phyloP scores from a whole-genome alignment of 805 yeast genomes.

The Ogataea chonburiensis region DNA sequence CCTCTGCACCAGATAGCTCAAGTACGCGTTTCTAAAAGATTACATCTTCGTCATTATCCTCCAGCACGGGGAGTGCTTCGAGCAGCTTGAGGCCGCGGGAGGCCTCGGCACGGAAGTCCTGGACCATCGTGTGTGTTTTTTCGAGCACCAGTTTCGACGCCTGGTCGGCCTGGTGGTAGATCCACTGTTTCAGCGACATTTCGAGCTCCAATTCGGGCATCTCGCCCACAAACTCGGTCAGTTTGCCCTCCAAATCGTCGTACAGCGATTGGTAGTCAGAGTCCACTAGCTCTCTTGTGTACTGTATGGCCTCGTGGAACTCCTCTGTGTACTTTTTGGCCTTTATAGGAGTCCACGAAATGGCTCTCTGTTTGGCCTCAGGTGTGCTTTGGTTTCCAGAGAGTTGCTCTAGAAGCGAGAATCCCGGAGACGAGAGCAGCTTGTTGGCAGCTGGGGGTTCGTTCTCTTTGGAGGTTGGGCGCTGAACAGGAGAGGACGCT shows the following conservation, averaged over 20 bases:
- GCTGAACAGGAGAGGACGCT: too few species aligned
- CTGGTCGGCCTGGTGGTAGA: constrained; percentile 51
- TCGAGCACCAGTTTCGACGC: constrained; percentile 49
- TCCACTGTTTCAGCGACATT: constrained; percentile 74
- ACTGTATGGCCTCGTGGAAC: constrained; percentile 33
- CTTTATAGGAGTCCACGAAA: constrained; percentile 1
- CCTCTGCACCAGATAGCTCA: constrained; percentile 9
- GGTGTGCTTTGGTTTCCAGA: constrained; percentile 24
- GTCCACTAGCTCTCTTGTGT: constrained; percentile 27
- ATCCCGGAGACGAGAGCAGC: background rate
- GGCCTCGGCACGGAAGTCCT: constrained; percentile 47
- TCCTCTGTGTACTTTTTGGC: constrained; percentile 30
- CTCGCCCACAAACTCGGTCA: constrained; percentile 60
- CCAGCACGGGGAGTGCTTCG: constrained; percentile 35
- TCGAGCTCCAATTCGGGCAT: constrained; percentile 70
- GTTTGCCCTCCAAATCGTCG: constrained; percentile 64
- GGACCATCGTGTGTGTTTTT: constrained; percentile 47
- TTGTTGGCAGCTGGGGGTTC: background rate
- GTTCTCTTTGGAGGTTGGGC: constrained; percentile 1
- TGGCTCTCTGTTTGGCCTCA: constrained; percentile 4
- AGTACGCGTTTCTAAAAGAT: constrained; percentile 7
- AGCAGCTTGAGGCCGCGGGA: constrained; percentile 47
- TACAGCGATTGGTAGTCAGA: constrained; percentile 41
- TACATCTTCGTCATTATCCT: constrained; percentile 17
- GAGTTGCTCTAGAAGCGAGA: constrained; percentile 6